Percentiles rank a stretch among this genome's conserved stretches.
These are phyloP conservation scores for Lasiosphaeria hispida DNA, from an alignment of 495 filamentous ascomycete species.

Conservation along the genomic window DNA sequence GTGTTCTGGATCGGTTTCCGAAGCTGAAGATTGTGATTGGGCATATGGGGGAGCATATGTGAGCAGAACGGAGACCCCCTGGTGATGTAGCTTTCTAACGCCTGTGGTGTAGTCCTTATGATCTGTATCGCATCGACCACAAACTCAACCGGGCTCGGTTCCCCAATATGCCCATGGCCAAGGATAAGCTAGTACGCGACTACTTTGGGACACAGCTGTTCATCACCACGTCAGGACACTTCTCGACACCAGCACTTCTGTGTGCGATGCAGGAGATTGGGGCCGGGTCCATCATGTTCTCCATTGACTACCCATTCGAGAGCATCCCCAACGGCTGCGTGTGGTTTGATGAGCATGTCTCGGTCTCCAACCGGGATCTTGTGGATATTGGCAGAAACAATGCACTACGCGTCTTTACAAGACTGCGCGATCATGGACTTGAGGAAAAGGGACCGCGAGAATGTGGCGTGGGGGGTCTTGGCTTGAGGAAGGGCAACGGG, in stretches of 20 bases:
- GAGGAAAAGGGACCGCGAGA: constrained; percentile 17
- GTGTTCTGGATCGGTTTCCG: constrained; percentile 52
- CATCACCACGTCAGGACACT: constrained; percentile 54
- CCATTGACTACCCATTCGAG: constrained; percentile 58
- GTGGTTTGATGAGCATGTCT: constrained; percentile 29
- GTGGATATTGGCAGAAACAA: constrained; percentile 29
- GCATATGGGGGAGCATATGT: constrained; percentile 57
- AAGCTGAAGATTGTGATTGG: constrained; percentile 61
- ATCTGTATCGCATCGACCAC: constrained; percentile 29
- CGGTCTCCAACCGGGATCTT: constrained; percentile 15
- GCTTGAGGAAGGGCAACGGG: constrained; percentile 9
- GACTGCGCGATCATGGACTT: constrained; percentile 17
- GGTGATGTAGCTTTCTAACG: not conserved
- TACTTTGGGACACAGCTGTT: constrained; percentile 29
- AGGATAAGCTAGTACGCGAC: constrained; percentile 26
- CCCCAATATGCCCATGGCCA: constrained; percentile 27
- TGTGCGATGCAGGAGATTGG: constrained; percentile 29
- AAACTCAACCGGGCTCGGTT: constrained; percentile 28
- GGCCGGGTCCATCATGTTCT: constrained; percentile 44
- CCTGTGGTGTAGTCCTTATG: constrained; percentile 15
- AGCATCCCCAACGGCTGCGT: constrained; percentile 40
- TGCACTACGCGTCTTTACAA: constrained; percentile 20
- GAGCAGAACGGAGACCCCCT: not conserved
- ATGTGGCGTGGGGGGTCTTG: constrained; percentile 23
- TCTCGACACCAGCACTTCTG: constrained; percentile 38